Evolutionary conservation across 1,139 yeast species (phyloP), one percentile per base, ranked within the genome.

Genomic region (Arxiozyma heterogenica): DNA sequence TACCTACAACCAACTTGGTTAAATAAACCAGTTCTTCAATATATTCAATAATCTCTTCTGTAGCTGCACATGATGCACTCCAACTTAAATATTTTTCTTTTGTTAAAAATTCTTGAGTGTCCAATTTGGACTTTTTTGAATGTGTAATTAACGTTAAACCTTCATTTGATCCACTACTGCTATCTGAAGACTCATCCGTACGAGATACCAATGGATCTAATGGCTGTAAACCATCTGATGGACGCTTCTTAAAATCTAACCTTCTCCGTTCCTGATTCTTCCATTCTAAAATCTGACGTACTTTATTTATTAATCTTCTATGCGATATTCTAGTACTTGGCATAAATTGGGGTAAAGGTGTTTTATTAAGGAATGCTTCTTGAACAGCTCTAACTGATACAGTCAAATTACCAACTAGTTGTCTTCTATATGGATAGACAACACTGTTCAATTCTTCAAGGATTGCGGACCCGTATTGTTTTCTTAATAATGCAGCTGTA

Each of bases 321-420:
- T 78, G 81, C 0, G 81, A 74, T 44, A 76, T 70, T 59, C 77
- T 68, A 1, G 79, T 71, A 60, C 80, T 75, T 1, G 81, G 81
- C 43, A 78, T 55, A 60, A 68, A 77, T 57, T 77, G 80, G 0
- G 82, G 81, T 43, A 78, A 56, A 1, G 80, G 80, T 1, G 71
- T 63, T 58, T 77, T 77, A 45, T 70, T 75, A 5, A 63, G 53
- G 21, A 77, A 58, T 0, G 81, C 78, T 44, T 72, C 72, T 57
- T 75, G 75, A 12, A 76, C 66, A 7, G 77, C 74, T 45, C 77
- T 66, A 59, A 76, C 59, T 2, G 70, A 58, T 27, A 62, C 55
- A 17, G 69, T 66, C 46, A 76, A 57, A 11, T 77, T 69, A 1
- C 76, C 78, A 9, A 72, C 71, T 8, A 73, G 59, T 51, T 78